phyloP scores from a whole-genome alignment of 106 monocot genomes.

The Cymbidium sinense region DNA sequence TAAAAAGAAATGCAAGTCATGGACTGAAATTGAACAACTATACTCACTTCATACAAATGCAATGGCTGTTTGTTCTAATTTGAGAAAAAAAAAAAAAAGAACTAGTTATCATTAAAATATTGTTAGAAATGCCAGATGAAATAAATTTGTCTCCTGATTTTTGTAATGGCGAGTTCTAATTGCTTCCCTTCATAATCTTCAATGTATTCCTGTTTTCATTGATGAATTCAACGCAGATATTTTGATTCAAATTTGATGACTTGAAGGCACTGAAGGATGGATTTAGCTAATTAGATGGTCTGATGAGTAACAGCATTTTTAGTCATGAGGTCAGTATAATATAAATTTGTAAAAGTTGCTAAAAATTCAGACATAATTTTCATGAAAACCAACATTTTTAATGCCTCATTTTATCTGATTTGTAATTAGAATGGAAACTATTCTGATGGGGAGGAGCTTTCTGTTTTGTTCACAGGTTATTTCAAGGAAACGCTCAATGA shows the following conservation, averaged over 20 bases:
- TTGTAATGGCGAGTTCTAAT: background rate
- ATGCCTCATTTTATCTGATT: background rate
- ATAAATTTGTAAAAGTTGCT: background rate
- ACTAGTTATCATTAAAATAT: background rate
- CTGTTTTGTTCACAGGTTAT: background rate
- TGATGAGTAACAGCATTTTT: constrained; percentile 70
- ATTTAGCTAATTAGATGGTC: constrained; percentile 54
- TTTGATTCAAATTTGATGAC: constrained; percentile 65
- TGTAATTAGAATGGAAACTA: background rate
- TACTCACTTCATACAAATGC: background rate
- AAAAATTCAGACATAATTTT: background rate
- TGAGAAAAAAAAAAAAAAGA: background rate
- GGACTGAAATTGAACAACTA: no score
- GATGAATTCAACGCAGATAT: constrained; percentile 49
- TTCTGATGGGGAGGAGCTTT: background rate
- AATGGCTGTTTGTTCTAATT: background rate
- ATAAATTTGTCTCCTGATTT: background rate
- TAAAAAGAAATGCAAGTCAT: no score
- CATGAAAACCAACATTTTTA: background rate
- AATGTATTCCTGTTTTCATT: background rate
- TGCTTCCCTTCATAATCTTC: background rate
- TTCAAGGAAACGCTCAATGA: background rate
- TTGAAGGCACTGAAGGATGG: constrained; percentile 53
- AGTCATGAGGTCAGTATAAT: constrained; percentile 45
- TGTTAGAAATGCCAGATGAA: background rate